Conservation (phyloP, 192 early-diverging fungal species). For the Dimargaris xerosporica region DNA sequence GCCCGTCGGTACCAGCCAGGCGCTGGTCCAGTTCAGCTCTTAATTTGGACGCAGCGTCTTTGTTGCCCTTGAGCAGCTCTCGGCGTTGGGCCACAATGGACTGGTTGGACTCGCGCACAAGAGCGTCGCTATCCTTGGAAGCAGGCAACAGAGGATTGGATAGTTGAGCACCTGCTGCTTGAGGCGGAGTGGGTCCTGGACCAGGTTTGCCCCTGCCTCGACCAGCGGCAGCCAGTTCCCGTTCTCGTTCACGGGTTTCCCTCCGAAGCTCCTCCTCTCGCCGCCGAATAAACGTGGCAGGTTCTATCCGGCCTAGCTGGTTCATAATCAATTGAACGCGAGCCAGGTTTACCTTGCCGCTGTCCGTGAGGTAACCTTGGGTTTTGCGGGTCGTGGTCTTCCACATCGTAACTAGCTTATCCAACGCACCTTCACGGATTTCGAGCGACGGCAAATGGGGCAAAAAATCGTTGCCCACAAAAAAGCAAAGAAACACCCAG, state of each 20-base stretch:
- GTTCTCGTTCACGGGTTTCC: constrained; percentile 19
- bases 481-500: constrained; percentile 93
- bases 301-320: constrained; percentile 71
- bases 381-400: constrained; percentile 56
- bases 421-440: constrained; percentile 89
- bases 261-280: constrained; percentile 31
- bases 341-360: constrained; percentile 62
- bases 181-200: no score
- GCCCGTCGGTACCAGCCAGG: no score
- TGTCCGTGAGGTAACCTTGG: constrained; percentile 74
- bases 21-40: no score
- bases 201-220: no score
- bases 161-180: no score
- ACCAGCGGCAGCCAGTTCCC: constrained; percentile 1
- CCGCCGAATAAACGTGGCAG: constrained; percentile 55
- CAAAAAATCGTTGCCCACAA: constrained; percentile 97
- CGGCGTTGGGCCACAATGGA: no score
- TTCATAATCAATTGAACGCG: constrained; percentile 65
- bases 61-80: no score
- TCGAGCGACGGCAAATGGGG: constrained; percentile 87
- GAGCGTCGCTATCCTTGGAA: no score
- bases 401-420: constrained; percentile 77
- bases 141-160: no score
- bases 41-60: no score
- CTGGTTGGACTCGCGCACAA: no score